phyloP scores from a whole-genome alignment of 73 alveolate species.

The Uronychia setigera region DNA sequence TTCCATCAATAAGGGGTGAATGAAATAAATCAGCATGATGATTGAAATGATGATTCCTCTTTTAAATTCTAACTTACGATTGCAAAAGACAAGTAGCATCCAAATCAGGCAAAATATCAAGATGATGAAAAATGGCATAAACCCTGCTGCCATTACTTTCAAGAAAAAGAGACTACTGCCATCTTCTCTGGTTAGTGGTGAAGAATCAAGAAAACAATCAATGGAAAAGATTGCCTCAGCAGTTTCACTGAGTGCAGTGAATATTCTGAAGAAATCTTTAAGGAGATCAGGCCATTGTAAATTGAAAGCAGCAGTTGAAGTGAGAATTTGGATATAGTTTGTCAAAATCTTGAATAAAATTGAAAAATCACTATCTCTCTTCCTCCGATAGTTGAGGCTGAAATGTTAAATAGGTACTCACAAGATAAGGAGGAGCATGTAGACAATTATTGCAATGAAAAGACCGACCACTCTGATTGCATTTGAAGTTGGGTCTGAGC shows the following conservation, averaged over 20 bases:
- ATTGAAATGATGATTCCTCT: slow-evolving; percentile 28
- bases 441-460: slow-evolving; percentile 3
- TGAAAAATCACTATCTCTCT: slow-evolving; percentile 19
- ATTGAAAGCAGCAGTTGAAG: slow-evolving; percentile 48
- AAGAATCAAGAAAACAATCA: slow-evolving; percentile 32
- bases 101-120: not conserved
- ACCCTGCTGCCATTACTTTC: not conserved
- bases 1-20: slow-evolving; percentile 41
- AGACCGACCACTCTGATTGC: slow-evolving; percentile 25
- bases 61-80: too few species aligned
- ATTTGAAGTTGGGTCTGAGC: slow-evolving; percentile 28
- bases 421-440: slow-evolving; percentile 17
- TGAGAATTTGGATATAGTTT: slow-evolving; percentile 55
- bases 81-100: not conserved
- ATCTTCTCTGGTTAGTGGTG: not conserved
- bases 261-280: slow-evolving; percentile 7
- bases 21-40: slow-evolving; percentile 38
- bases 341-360: slow-evolving; percentile 42
- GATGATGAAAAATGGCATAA: not conserved
- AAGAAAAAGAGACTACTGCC: not conserved
- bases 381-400: slow-evolving; percentile 33
- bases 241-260: slow-evolving; percentile 17
- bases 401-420: not conserved
- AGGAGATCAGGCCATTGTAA: slow-evolving; percentile 47
- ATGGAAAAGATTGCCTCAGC: slow-evolving; percentile 53